Evolutionary conservation across 1,284 basidiomycete species (phyloP).

Genomic region (Malassezia restricta): DNA sequence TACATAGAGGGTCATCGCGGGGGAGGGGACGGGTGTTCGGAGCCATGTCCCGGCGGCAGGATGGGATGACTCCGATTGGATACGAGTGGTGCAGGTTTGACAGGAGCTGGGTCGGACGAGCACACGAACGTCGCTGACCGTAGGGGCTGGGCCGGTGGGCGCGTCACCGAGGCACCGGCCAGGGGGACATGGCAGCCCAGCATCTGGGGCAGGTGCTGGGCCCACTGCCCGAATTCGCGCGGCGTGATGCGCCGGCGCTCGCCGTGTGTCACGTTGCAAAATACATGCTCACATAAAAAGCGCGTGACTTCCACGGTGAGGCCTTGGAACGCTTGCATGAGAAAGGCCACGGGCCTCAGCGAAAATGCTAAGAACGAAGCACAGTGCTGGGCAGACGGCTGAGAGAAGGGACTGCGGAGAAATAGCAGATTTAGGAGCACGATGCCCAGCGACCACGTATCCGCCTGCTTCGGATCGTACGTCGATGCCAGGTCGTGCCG

Average conservation of each 20-base stretch:
- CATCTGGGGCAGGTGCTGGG: not conserved
- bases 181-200: not conserved
- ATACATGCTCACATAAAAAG: constrained; percentile 71
- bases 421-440: constrained; percentile 98
- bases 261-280: constrained; percentile 57
- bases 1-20: no score
- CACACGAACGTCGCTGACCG: no score
- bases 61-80: no score
- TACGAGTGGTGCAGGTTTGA: no score
- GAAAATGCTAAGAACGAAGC: constrained; percentile 72
- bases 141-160: no score
- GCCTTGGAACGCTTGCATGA: constrained; percentile 78
- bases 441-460: constrained; percentile 97
- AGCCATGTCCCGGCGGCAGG: no score
- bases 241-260: constrained; percentile 2
- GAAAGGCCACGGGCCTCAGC: constrained; percentile 66
- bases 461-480: constrained; percentile 84
- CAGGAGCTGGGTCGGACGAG: no score
- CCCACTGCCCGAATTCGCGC: constrained; percentile 6
- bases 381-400: constrained; percentile 62
- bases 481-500: constrained; percentile 88
- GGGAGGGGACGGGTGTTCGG: no score
- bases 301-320: constrained; percentile 76
- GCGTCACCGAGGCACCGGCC: no score
- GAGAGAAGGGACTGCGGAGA: constrained; percentile 95